Evolutionary conservation across 2,329 filamentous ascomycete species (phyloP), one percentile per base, ranked within the genome.

Genomic region (Rhytidhysteron rufulum): DNA sequence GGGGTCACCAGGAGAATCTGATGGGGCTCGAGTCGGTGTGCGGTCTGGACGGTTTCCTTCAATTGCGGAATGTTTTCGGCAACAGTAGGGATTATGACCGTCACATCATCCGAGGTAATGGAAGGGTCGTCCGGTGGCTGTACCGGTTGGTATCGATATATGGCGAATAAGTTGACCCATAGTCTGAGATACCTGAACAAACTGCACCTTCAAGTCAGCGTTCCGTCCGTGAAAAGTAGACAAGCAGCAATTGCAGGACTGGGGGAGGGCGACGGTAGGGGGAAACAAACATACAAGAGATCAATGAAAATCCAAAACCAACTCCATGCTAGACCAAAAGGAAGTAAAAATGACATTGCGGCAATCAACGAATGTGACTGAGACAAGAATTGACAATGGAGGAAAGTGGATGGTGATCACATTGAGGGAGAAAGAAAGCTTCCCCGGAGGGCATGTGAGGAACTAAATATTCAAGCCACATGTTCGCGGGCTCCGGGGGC

Each of bases 81-180:
- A 49, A 97, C 89, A 9, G 90, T 94, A 6, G 91, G 91, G 45
- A 96, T 86, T 54, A 97, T 87, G 49, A 96, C 88, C 5, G 91
- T 95, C 56, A 95, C 89, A 78, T 97, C 88, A 53, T 86, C 71
- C 24, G 82, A 78, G 20, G 82, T 88, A 62, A 89, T 83, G 32
- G 75, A 82, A n/a, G 91, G 88, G 48, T 88, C 86, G 43, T 81
- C 79, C 30, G 88, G 85, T 40, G 91, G 85, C 31, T 86, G 86
- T 47, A 89, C 86, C 19, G 90, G 89, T 66, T 82, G 86, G 71
- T 95, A 95, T 9, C 74, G 75, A 86, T 88, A 90, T 55, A 86
- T 88, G 34, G 63, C 64, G 55, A 86, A 71, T 56, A 87, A 81
- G 63, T 96, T 93, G 53, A 95, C 83, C 54, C 95, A 73, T 52